Evolutionary conservation across 2,329 filamentous ascomycete species (phyloP).

Genomic region (Phialocephala subalpina): DNA sequence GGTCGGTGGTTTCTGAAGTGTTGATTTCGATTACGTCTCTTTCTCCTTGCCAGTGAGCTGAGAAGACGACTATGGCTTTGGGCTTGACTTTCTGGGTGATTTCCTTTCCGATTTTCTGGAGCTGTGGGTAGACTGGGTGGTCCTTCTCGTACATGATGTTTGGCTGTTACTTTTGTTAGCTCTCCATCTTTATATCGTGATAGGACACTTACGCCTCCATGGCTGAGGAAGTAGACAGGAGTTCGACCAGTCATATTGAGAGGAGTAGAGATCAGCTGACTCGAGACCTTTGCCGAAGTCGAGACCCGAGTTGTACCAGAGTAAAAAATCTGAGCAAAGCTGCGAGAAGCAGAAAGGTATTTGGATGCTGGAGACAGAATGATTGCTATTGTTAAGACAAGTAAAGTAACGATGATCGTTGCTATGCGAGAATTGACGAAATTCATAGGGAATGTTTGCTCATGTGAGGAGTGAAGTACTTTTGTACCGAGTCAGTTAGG

Average conservation of each 20-base stretch:
- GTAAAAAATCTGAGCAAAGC: conserved; percentile 8
- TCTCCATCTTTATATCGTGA: not conserved
- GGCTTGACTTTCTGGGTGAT: conserved; percentile 76
- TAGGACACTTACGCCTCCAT: conserved; percentile 36
- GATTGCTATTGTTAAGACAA: conserved; percentile 23
- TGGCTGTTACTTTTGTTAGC: conserved; percentile 48
- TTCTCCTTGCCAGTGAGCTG: conserved; percentile 76
- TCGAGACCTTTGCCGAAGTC: not conserved
- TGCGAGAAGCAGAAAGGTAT: conserved; percentile 13
- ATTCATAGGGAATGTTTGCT: conserved; percentile 8
- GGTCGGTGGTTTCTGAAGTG: conserved; percentile 65
- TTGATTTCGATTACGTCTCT: conserved; percentile 69
- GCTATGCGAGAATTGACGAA: not conserved
- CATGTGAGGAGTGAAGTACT: not conserved
- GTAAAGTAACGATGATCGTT: conserved; percentile 1
- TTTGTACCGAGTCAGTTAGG: not conserved
- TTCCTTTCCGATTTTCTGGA: conserved; percentile 71
- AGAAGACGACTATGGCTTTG: conserved; percentile 77
- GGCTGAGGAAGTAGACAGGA: conserved; percentile 39
- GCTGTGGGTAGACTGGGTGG: conserved; percentile 71
- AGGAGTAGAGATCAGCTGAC: conserved; percentile 11
- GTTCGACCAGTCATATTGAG: conserved; percentile 33
- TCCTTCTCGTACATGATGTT: conserved; percentile 72
- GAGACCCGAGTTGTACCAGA: not conserved
- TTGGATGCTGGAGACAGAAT: conserved; percentile 21